Percentiles rank a stretch among this genome's conserved stretches.
Evolutionary conservation across 139 green algal genomes (phyloP).

Genomic region (Asterochloris erici): DNA sequence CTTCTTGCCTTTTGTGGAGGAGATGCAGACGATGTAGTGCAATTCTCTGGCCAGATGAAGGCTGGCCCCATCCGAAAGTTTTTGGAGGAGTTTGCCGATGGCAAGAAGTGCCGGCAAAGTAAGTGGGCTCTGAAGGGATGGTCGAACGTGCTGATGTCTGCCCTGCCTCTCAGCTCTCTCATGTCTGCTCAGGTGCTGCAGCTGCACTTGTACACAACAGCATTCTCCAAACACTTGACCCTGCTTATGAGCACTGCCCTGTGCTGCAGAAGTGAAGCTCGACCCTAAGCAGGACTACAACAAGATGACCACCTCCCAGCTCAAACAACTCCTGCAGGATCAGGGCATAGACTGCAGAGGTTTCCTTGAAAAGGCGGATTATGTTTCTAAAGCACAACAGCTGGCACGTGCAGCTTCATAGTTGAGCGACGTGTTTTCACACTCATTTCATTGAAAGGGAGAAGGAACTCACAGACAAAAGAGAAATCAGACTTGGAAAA

Average conservation of each 20-base stretch:
- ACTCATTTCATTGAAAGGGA: too few species aligned
- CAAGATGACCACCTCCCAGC: conserved; percentile 51
- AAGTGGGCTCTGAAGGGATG: not conserved
- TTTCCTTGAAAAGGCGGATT: conserved; percentile 77
- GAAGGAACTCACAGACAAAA: not conserved
- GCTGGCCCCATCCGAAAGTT: conserved; percentile 48
- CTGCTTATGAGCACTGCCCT: not conserved
- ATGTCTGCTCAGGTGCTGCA: not conserved
- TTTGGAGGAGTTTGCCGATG: conserved; percentile 56
- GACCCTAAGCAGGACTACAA: conserved; percentile 53
- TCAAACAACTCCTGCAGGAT: conserved; percentile 68
- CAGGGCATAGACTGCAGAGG: conserved; percentile 53
- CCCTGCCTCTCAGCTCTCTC: not conserved
- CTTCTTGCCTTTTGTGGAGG: conserved; percentile 75
- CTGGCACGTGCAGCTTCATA: not conserved
- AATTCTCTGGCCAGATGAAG: conserved; percentile 57
- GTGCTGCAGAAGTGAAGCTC: conserved; percentile 37
- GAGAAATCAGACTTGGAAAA: not conserved
- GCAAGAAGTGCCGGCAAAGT: conserved; percentile 48
- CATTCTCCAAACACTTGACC: not conserved
- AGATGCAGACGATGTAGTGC: conserved; percentile 41
- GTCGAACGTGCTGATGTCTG: not conserved
- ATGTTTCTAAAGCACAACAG: conserved; percentile 20
- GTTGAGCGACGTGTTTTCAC: not conserved
- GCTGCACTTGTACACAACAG: not conserved